These are phyloP conservation scores for Globisporangium okanoganense DNA, from an alignment of 352 stramenopile genomes.

Conservation along the genomic window DNA sequence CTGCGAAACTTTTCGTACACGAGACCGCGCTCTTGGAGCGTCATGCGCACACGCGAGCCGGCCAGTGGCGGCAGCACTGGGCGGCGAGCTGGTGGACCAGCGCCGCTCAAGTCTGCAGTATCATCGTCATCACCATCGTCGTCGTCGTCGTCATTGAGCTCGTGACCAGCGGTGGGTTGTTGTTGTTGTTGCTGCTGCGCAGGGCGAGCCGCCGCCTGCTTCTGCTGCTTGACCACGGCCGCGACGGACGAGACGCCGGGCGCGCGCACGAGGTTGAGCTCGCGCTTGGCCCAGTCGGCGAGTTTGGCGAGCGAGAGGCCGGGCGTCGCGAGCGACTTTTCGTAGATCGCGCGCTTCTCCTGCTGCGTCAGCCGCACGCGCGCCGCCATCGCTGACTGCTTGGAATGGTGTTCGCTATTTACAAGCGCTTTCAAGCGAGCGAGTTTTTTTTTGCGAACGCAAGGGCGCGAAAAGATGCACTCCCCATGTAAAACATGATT, in stretches of 20 bases:
- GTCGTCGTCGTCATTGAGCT: not conserved
- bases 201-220: not conserved
- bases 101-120: not conserved
- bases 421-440: no score
- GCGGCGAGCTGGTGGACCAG: not conserved
- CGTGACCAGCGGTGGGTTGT: no score
- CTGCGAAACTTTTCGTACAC: constrained; percentile 6
- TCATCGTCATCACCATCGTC: not conserved
- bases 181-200: not conserved
- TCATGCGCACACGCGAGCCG: constrained; percentile 8
- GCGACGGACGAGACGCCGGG: constrained; percentile 7
- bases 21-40: not conserved
- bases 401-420: not conserved
- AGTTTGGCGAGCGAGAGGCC: constrained; percentile 5
- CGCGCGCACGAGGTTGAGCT: constrained; percentile 5
- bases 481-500: no score
- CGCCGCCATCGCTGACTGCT: no score
- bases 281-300: constrained; percentile 5
- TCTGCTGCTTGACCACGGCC: constrained; percentile 1
- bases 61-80: not conserved
- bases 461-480: no score
- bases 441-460: no score
- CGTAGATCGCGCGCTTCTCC: constrained; percentile 11
- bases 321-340: constrained; percentile 10
- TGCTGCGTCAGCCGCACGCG: not conserved